A percentile compares a stretch with the other conserved stretches of the same genome.
phyloP scores from a whole-genome alignment of 129 eudicot genomes.

The Pseudognaphalium luteoalbum region DNA sequence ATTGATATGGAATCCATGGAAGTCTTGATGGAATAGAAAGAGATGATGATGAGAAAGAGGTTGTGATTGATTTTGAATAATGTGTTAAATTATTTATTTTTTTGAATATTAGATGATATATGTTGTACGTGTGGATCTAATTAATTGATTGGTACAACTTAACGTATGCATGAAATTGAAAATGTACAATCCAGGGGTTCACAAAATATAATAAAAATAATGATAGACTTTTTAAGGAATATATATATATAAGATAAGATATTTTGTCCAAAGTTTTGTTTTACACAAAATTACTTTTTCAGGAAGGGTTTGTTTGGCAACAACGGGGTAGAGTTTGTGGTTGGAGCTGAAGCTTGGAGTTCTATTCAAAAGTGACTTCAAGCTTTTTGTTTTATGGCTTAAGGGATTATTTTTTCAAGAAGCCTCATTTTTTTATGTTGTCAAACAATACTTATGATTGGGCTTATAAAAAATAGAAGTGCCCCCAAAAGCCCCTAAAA shows the following conservation, averaged over 20 bases:
- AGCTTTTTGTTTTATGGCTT: too few species aligned
- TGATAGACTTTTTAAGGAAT: neutral
- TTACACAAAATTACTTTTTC: neutral
- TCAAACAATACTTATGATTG: too few species aligned
- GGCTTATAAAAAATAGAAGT: too few species aligned
- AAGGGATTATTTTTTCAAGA: too few species aligned
- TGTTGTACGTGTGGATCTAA: conserved; percentile 26
- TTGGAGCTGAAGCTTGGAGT: too few species aligned
- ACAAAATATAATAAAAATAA: neutral
- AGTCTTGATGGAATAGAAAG: conserved; percentile 4
- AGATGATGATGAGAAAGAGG: conserved; percentile 20
- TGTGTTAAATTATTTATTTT: neutral
- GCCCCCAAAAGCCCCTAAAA: too few species aligned
- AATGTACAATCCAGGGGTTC: neutral
- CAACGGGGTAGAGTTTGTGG: too few species aligned
- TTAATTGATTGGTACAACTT: conserved; percentile 18
- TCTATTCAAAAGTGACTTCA: too few species aligned
- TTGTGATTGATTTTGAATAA: conserved; percentile 9
- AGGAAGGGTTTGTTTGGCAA: too few species aligned
- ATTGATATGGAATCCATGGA: conserved; percentile 35
- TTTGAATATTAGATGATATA: conserved; percentile 20
- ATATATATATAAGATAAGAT: neutral
- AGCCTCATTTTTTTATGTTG: too few species aligned
- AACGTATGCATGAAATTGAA: conserved; percentile 11
- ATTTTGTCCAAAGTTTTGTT: neutral